A percentile compares a stretch with the other conserved stretches of the same genome.
phyloP scores from a whole-genome alignment of 1,139 yeast genomes.

The Suhomyces atakaporum region DNA sequence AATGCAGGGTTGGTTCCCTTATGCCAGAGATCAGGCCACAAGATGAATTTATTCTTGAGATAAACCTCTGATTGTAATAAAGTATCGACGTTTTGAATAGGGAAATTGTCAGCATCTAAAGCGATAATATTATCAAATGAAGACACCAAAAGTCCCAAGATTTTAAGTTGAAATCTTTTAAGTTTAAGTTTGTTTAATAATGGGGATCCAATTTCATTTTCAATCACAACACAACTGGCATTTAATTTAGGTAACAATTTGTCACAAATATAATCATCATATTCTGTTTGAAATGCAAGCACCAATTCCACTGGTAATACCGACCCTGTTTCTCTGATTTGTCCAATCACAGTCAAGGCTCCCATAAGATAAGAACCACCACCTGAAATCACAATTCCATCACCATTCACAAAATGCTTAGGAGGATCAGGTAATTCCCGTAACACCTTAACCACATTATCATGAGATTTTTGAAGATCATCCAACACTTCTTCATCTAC shows the following conservation, averaged over 20 bases:
- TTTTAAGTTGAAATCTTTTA: conserved; percentile 23
- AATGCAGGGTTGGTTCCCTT: conserved; percentile 20
- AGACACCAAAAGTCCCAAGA: conserved; percentile 22
- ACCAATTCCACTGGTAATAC: conserved; percentile 22
- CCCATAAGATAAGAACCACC: conserved; percentile 23
- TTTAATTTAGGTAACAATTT: conserved; percentile 19
- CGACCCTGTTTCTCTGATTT: conserved; percentile 22
- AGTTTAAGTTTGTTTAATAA: conserved; percentile 17
- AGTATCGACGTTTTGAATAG: conserved; percentile 22
- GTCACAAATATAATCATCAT: conserved; percentile 22
- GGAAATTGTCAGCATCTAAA: conserved; percentile 27
- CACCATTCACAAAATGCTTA: conserved; percentile 14
- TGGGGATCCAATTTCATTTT: conserved; percentile 37
- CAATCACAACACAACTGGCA: conserved; percentile 32
- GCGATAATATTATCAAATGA: conserved; percentile 25
- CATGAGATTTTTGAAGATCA: conserved; percentile 17
- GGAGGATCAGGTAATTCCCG: conserved; percentile 19
- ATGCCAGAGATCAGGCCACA: conserved; percentile 31
- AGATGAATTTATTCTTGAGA: conserved; percentile 16
- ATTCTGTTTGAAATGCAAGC: conserved; percentile 20
- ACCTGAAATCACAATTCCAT: conserved; percentile 22
- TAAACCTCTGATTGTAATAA: conserved; percentile 18
- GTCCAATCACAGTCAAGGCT: conserved; percentile 22
- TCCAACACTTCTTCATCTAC: conserved; percentile 20
- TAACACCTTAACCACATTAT: conserved; percentile 13